Percentiles rank a stretch among this genome's conserved stretches.
These are phyloP conservation scores for Yamadazyma atlantica DNA, from an alignment of 1,139 yeast species.

Conservation along the genomic window DNA sequence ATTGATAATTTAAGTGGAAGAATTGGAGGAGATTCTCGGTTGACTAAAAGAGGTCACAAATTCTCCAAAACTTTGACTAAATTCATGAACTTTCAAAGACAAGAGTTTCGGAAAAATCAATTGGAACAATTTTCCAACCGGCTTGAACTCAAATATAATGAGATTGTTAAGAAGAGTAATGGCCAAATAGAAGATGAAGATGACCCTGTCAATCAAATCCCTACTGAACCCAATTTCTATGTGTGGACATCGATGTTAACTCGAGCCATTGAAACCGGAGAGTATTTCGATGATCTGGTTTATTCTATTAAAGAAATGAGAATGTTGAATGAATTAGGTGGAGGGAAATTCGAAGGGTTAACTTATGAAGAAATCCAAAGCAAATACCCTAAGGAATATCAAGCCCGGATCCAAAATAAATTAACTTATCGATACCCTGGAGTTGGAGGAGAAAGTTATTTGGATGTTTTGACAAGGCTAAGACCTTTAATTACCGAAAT, in stretches of 20 bases:
- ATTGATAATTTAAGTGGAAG: constrained; percentile 79
- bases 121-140: constrained; percentile 50
- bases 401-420: constrained; percentile 71
- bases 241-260: constrained; percentile 92
- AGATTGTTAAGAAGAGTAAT: constrained; percentile 24
- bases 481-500: constrained; percentile 90
- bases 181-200: constrained; percentile 21
- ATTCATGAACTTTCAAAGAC: constrained; percentile 73
- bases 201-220: constrained; percentile 33
- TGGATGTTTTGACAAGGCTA: constrained; percentile 88
- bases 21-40: constrained; percentile 85
- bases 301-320: constrained; percentile 87
- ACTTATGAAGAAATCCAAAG: constrained; percentile 77
- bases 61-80: constrained; percentile 71
- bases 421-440: constrained; percentile 90
- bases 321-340: constrained; percentile 90
- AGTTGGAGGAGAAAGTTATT: constrained; percentile 93
- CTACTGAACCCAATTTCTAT: constrained; percentile 70
- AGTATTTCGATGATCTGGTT: constrained; percentile 66
- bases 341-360: constrained; percentile 90
- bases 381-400: constrained; percentile 74
- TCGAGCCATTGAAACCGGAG: constrained; percentile 77
- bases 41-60: constrained; percentile 76
- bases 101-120: constrained; percentile 66
- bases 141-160: constrained; percentile 41